Evolutionary conservation across 2,329 filamentous ascomycete genomes (phyloP), one percentile per base, ranked within the genome.

Genomic region (Phoma sp.): DNA sequence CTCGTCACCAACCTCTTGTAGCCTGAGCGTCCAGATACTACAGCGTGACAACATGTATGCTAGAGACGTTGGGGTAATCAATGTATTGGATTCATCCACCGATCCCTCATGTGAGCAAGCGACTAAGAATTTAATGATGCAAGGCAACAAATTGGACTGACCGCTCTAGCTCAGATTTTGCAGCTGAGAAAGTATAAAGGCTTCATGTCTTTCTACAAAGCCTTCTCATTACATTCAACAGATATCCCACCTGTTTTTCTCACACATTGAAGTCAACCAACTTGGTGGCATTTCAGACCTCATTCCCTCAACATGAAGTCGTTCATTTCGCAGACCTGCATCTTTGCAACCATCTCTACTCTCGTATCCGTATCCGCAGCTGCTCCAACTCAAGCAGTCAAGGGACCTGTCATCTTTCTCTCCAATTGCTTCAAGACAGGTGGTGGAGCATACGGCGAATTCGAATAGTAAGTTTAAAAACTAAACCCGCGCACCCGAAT

Each of bases 331-430:
- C 43, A 45, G 12, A 7, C 43, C 12, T 45, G 31, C 43, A 36
- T 45, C 15, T 27, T 45, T 36, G 43, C 43, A 45, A 21, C 21
- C 21, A 27, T 21, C 36, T 39, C 36, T 19, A 39, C 10, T 6
- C 4, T 45, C 31, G 32, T 17, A 9, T 27, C 43, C 24, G 31
- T 45, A 25, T 36, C 43, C 7, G 36, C 32, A 12, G 43, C 31
- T 36, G 43, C 43, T 12, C 43, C 43, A n/a, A 24, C 31, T 27
- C 43, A 45, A 25, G 43, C 43, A 25, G 43, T 45, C 33, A 45
- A 45, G 31, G 43, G 43, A n/a, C 43, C 43, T 36, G 43, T 45
- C 19, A 45, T 45, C 32, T 45, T 45, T 31, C 43, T 45, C 31
- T 45, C 43, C 31, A 45, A 45, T 21, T 45, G 43, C 32, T 45